Conservation (phyloP, 2,329 filamentous ascomycete genomes). For the Fusarium fracticaudum region DNA sequence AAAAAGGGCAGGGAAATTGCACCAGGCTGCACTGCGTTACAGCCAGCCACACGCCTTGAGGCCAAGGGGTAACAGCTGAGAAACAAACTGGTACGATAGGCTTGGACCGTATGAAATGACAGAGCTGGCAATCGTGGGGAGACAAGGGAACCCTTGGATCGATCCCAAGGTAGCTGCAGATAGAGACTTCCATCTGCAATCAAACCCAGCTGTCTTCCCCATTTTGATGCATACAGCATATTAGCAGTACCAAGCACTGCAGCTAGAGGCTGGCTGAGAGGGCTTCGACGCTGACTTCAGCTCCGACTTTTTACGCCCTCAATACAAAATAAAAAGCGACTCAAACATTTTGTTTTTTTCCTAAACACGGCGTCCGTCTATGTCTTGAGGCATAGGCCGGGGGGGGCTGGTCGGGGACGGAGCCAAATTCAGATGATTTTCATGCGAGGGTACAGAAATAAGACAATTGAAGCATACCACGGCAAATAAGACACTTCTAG, state of each 20-base stretch:
- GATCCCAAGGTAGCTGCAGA: slow-evolving; percentile 20
- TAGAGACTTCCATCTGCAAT: slow-evolving; percentile 10
- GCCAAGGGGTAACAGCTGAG: slow-evolving; percentile 10
- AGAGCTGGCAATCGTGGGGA: slow-evolving; percentile 35
- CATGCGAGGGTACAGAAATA: slow-evolving; percentile 31
- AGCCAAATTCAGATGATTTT: slow-evolving; percentile 36
- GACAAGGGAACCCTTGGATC: slow-evolving; percentile 33
- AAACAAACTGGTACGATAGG: slow-evolving; percentile 21
- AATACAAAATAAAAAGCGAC: slow-evolving; percentile 22
- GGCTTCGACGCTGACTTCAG: slow-evolving; percentile 34
- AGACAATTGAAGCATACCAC: slow-evolving; percentile 42
- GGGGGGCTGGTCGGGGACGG: slow-evolving; percentile 33
- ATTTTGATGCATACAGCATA: slow-evolving; percentile 7
- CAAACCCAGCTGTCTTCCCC: slow-evolving; percentile 4
- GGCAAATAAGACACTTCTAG: slow-evolving; percentile 41
- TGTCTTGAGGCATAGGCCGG: slow-evolving; percentile 30
- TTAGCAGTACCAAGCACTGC: slow-evolving; percentile 5
- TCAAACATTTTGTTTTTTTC: slow-evolving; percentile 1
- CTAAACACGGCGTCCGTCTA: neutral
- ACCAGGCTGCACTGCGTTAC: slow-evolving; percentile 8
- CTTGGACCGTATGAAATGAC: neutral
- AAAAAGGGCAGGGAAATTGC: slow-evolving; percentile 39
- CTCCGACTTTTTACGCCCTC: slow-evolving; percentile 11
- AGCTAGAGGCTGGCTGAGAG: slow-evolving; percentile 8
- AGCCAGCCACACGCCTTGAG: slow-evolving; percentile 32